phyloP scores from a whole-genome alignment of 225 moss, liverwort and hornwort species.

The Polytrichum formosum region DNA sequence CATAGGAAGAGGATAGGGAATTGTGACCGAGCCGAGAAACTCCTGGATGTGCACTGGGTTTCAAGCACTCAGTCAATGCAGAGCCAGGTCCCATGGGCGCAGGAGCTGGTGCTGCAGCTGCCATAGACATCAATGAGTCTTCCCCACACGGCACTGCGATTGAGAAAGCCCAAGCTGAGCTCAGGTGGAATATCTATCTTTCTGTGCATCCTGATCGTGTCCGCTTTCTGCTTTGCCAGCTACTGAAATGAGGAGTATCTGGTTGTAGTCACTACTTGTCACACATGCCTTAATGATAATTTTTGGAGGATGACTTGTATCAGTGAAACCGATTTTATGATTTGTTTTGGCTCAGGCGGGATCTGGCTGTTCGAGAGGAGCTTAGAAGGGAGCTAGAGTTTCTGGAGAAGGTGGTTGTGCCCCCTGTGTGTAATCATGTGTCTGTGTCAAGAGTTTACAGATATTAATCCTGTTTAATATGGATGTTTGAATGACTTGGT shows the following conservation, averaged over 20 bases:
- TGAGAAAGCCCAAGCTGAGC: constrained; percentile 74
- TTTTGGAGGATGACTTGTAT: neutral
- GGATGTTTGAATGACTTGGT: no score
- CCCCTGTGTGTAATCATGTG: constrained; percentile 1
- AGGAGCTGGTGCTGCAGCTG: constrained; percentile 82
- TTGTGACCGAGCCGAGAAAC: constrained; percentile 53
- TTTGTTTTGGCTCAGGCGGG: constrained; percentile 48
- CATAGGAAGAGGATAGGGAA: constrained; percentile 17
- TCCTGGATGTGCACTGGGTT: constrained; percentile 70
- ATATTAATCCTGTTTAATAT: neutral
- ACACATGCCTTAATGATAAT: constrained; percentile 10
- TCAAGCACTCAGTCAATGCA: constrained; percentile 65
- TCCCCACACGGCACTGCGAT: constrained; percentile 68
- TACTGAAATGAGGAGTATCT: neutral
- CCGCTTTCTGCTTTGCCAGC: neutral
- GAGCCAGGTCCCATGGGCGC: constrained; percentile 83
- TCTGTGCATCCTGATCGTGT: neutral
- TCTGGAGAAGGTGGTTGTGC: constrained; percentile 62
- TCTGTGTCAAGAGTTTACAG: constrained; percentile 9
- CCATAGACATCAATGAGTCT: constrained; percentile 68
- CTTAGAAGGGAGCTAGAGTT: constrained; percentile 77
- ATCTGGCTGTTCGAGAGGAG: constrained; percentile 75
- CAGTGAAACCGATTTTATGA: constrained; percentile 9
- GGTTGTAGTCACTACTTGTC: constrained; percentile 8
- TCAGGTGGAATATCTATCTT: constrained; percentile 34